phyloP scores from a whole-genome alignment of 2,329 filamentous ascomycete species.

The Rhynchosporium secalis region DNA sequence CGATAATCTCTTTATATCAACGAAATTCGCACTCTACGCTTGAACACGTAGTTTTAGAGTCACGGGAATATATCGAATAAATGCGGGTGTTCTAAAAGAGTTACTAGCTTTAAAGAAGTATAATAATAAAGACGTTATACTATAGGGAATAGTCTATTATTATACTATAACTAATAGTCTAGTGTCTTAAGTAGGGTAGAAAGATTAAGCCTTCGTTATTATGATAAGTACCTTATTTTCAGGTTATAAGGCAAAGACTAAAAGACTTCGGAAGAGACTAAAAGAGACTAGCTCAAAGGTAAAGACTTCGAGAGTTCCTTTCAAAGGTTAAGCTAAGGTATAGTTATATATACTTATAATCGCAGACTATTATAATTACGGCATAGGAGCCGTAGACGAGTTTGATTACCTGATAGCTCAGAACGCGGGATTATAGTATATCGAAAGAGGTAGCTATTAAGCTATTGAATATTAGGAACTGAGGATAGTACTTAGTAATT shows the following conservation, averaged over 20 bases:
- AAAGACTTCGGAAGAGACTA: conserved; percentile 9
- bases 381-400: not conserved
- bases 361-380: conserved; percentile 15
- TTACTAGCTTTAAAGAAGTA: conserved; percentile 7
- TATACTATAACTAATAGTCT: not conserved
- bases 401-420: conserved; percentile 15
- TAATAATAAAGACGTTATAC: conserved; percentile 12
- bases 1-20: not conserved
- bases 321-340: conserved; percentile 1
- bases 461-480: conserved; percentile 14
- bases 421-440: conserved; percentile 12
- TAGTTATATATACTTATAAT: conserved; percentile 8
- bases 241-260: not conserved
- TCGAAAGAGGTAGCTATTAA: conserved; percentile 7
- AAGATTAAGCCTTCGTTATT: conserved; percentile 7
- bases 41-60: not conserved
- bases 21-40: not conserved
- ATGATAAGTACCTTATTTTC: conserved; percentile 13
- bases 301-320: conserved; percentile 7
- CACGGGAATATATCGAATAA: not conserved
- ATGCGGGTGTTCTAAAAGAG: not conserved
- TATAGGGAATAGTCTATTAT: conserved; percentile 14
- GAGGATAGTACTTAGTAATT: not conserved
- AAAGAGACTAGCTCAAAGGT: conserved; percentile 16
- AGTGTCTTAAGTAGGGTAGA: conserved; percentile 2